Evolutionary conservation across 768 basidiomycete genomes (phyloP), one percentile per base, ranked within the genome.

Genomic region (Phylloporus sp.): DNA sequence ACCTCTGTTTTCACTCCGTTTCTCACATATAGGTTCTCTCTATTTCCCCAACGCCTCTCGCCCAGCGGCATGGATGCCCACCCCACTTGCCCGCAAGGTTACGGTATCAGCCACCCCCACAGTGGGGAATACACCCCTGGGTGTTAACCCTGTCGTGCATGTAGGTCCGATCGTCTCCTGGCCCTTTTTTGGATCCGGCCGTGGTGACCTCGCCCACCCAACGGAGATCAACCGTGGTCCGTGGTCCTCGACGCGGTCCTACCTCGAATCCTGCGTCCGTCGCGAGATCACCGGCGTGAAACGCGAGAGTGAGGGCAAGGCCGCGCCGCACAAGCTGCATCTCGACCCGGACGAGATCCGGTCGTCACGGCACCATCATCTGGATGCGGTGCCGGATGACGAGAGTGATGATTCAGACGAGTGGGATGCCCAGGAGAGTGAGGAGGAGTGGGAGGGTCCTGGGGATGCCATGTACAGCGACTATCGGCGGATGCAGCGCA

Each of bases 161-260:
- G 75, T 91, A 39, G 90, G 90, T 4, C 86, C 86, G 8, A 92
- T 93, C 60, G 80, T 92, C 45, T 91, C 89, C 4, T 93, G 91
- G 90, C 86, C 90, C 1, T 93, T 92, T 76, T 93, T 93, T 64
- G 90, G 90, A 41, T 86, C 88, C 5, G 83, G 85, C 56, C 78
- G 91, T 35, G 90, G 90, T 28, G 84, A 88, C 52, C 76, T 89
- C 22, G 57, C 68, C 3, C 85, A 86, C 57, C 84, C 83, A 4
- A 70, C 74, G 20, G 87, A 90, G 57, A 75, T 92, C 31, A 75
- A 89, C 59, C 82, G 90, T n/a, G 89, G 90, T 3, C 91, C 90
- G 0, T 92, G 88, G 86, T 52, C 75, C 3, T 76, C 77, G 5
- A 78, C 82, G 3, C 66, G 70, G 27, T 73, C 73, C 6, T 93